Evolutionary conservation across 306 rosid species (phyloP).

Genomic region (Hylodesmum podocarpum): DNA sequence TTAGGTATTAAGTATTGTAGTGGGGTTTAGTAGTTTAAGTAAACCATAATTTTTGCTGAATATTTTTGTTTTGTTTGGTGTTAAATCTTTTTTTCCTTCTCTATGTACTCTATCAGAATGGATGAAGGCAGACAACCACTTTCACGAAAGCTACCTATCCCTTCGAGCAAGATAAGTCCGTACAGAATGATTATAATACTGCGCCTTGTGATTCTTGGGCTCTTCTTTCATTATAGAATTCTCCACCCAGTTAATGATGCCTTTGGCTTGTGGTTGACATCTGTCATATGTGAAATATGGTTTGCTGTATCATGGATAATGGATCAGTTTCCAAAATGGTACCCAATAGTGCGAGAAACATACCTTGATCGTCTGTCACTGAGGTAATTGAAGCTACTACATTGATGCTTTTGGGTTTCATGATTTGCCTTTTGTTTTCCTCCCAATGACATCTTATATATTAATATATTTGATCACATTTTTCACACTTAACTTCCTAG

Average conservation of each 20-base stretch:
- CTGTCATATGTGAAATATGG: conserved; percentile 98
- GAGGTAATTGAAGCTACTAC: conserved; percentile 49
- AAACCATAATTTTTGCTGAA: neutral
- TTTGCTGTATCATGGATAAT: conserved; percentile 95
- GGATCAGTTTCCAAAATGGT: conserved; percentile 98
- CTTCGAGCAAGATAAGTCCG: conserved; percentile 97
- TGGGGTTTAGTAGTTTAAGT: neutral
- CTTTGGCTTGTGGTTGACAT: conserved; percentile 94
- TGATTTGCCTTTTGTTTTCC: neutral
- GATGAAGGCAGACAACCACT: conserved; percentile 98
- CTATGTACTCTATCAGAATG: conserved; percentile 88
- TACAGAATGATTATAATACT: conserved; percentile 83
- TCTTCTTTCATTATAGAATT: conserved; percentile 90
- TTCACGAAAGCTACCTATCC: conserved; percentile 77
- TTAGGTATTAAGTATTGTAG: neutral
- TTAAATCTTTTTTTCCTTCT: conserved; percentile 13
- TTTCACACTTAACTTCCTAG: neutral
- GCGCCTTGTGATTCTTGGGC: conserved; percentile 78
- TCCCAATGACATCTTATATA: conserved; percentile 3
- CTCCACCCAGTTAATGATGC: conserved; percentile 95
- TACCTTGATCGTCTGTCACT: conserved; percentile 90
- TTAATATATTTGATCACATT: neutral
- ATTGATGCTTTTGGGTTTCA: too few species aligned
- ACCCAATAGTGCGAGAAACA: conserved; percentile 85
- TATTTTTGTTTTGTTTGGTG: neutral